Evolutionary conservation across 208 protist genomes (phyloP).

Genomic region (Trypanosoma caninum): DNA sequence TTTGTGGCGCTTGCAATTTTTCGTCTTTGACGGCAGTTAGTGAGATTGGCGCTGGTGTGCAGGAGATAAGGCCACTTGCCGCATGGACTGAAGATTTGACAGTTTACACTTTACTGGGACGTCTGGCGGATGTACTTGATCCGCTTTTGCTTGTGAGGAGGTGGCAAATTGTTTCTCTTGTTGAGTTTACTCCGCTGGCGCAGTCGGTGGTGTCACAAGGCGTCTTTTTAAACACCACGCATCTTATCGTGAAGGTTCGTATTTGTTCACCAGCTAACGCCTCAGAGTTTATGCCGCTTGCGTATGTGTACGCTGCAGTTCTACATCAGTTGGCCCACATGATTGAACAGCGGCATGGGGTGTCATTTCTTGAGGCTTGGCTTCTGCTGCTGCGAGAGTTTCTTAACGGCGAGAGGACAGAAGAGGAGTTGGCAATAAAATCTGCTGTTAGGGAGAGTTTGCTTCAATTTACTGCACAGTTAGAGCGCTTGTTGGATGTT

Average conservation of each 20-base stretch:
- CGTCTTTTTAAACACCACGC: background rate
- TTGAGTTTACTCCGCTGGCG: conserved; percentile 10
- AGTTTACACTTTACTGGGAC: conserved; percentile 2
- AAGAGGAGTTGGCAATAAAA: background rate
- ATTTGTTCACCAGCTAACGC: conserved; percentile 1
- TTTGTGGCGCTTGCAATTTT: conserved; percentile 22
- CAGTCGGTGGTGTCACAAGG: conserved; percentile 2
- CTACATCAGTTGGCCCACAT: conserved; percentile 30
- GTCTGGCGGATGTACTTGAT: conserved; percentile 14
- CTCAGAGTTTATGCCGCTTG: conserved; percentile 12
- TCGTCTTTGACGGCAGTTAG: background rate
- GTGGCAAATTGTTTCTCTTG: conserved; percentile 13
- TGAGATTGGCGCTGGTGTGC: background rate
- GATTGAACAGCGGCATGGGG: conserved; percentile 6
- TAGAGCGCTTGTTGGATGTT: background rate
- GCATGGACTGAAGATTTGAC: background rate
- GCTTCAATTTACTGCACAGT: conserved; percentile 11
- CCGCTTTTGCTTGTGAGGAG: conserved; percentile 7
- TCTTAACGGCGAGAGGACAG: background rate
- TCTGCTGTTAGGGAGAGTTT: background rate
- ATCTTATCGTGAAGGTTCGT: conserved; percentile 3
- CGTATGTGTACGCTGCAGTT: conserved; percentile 9
- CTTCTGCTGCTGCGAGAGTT: conserved; percentile 5
- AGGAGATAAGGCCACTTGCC: background rate
- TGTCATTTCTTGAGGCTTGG: conserved; percentile 19